A percentile compares a stretch with the other conserved stretches of the same genome.
Conservation (phyloP, 768 basidiomycete genomes). For the Leccinum boreale region DNA sequence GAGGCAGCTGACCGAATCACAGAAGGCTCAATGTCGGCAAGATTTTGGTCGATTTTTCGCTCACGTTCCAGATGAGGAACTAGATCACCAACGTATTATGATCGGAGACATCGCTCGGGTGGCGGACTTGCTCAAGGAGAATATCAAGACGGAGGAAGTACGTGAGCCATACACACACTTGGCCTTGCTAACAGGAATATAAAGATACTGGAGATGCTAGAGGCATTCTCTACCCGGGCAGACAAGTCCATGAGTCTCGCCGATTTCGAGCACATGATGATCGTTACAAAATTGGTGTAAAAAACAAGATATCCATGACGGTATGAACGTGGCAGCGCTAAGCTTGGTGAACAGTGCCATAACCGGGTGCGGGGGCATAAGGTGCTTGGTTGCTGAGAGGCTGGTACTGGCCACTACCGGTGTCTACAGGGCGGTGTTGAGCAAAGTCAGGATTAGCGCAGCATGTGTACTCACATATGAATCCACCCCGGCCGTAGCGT, state of each 20-base stretch:
- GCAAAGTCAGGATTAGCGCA: background rate
- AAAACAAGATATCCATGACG: background rate
- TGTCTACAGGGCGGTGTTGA: slow-evolving; percentile 24
- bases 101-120: slow-evolving; percentile 64
- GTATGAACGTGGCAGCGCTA: background rate
- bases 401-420: slow-evolving; percentile 38
- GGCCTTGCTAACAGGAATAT: background rate
- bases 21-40: slow-evolving; percentile 50
- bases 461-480: slow-evolving; percentile 56
- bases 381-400: slow-evolving; percentile 21
- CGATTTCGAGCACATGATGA: slow-evolving; percentile 79
- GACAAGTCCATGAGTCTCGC: slow-evolving; percentile 66
- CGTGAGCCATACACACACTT: slow-evolving; percentile 12
- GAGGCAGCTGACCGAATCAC: slow-evolving; percentile 45
- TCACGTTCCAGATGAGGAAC: slow-evolving; percentile 39
- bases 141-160: slow-evolving; percentile 73
- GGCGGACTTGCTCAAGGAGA: slow-evolving; percentile 64
- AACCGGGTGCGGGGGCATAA: slow-evolving; percentile 28
- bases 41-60: slow-evolving; percentile 79
- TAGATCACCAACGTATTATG: slow-evolving; percentile 54
- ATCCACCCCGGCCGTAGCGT: slow-evolving; percentile 73
- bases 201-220: slow-evolving; percentile 78
- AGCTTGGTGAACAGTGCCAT: slow-evolving; percentile 31
- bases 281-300: slow-evolving; percentile 41
- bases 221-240: slow-evolving; percentile 64